A percentile compares a stretch with the other conserved stretches of the same genome.
phyloP scores from a whole-genome alignment of 108 stramenopile species.

The Ochromonas danica region DNA sequence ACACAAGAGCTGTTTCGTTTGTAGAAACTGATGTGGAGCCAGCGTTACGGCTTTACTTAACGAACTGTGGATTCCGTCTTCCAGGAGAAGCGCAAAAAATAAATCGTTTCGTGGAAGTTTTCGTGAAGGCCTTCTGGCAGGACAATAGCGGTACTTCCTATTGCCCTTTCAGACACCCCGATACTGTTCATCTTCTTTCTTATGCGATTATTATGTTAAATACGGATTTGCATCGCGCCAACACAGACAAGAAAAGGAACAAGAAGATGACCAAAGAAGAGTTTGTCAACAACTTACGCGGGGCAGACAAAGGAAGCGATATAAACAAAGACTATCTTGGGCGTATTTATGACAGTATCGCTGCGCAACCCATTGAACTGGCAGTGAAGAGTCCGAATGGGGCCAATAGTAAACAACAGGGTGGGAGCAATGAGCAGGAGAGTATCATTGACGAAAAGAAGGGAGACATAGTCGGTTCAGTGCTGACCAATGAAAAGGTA shows the following conservation, averaged over 20 bases:
- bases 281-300: conserved; percentile 80
- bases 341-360: conserved; percentile 55
- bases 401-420: neutral
- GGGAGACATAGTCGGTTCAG: neutral
- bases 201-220: conserved; percentile 97
- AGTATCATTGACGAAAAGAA: neutral
- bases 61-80: conserved; percentile 73
- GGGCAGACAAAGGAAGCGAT: conserved; percentile 57
- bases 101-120: conserved; percentile 79
- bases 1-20: conserved; percentile 29
- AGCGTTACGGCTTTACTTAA: conserved; percentile 29
- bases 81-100: conserved; percentile 96
- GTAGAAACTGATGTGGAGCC: conserved; percentile 33
- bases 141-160: conserved; percentile 65
- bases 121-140: conserved; percentile 89
- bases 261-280: conserved; percentile 79
- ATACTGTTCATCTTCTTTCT: conserved; percentile 81
- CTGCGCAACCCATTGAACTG: conserved; percentile 30
- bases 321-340: conserved; percentile 33
- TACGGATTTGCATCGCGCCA: conserved; percentile 87
- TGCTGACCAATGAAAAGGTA: neutral
- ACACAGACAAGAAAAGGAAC: conserved; percentile 52
- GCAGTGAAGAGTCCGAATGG: neutral
- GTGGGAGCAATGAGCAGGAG: neutral
- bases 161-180: conserved; percentile 74